Evolutionary conservation across 805 yeast genomes (phyloP), one percentile per base, ranked within the genome.

Genomic region (Jamesozyma gamospora): DNA sequence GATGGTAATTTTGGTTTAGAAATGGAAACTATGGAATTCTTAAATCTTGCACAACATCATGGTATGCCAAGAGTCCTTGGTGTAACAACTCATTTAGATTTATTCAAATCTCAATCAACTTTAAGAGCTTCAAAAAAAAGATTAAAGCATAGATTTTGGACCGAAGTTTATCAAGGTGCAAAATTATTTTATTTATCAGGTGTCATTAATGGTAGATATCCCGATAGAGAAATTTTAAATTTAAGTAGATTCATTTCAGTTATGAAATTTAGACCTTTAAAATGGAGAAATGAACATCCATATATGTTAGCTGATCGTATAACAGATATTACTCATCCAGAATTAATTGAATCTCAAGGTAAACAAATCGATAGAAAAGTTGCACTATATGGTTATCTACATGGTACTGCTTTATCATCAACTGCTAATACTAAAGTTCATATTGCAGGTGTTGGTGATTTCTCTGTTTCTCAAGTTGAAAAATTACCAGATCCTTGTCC

Each of bases 21-120:
- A 67, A 92, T 92, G 99, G 99, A 92, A 64, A 92, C 98, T 8
- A 94, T 92, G 97, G 99, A 92, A 64, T 92, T 92, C 56, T 70
- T 92, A 47, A 94, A 92, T 55, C 75, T 92, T 49, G 94, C 96
- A 3, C 95, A 92, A 52, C 96, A 90, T 56, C 98, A 92, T 62
- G 99, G 98, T 63, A 92, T 92, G 88, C 99, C 99, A 32, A 75
- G 96, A 51, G 94, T 92, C 15, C 69, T 92, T 34, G 98, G 97
- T 48, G 83, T 92, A 9, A 82, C 95, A 6, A 92, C 98, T 0
- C 99, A 92, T 67, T 71, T 94, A 53, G 99, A 92, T 62, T 70
- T 92, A 37, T 92, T 92, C 71, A 88, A 83, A 58, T 80, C 83
- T 14, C 95, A 82, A 44, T 72, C 94, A 11, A 86, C 96, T 1